Evolutionary conservation across 352 stramenopile genomes (phyloP).

Genomic region (Phytopythium aichiense): DNA sequence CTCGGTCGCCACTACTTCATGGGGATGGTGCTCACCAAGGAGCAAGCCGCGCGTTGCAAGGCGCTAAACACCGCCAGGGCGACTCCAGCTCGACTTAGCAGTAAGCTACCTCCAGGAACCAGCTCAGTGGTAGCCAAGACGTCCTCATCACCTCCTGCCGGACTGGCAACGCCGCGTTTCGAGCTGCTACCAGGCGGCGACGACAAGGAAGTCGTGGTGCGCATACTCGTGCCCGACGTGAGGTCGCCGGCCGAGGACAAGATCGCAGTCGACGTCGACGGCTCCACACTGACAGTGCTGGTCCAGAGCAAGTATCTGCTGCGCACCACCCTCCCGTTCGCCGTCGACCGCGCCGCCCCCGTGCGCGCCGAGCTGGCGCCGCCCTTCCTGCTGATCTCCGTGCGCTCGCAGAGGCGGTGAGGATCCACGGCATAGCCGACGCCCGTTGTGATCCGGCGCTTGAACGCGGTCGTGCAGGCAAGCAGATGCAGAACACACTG

Average conservation of each 20-base stretch:
- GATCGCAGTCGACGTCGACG: constrained; percentile 44
- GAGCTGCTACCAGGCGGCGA: constrained; percentile 26
- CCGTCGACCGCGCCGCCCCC: constrained; percentile 19
- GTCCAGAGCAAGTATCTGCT: constrained; percentile 53
- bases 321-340: constrained; percentile 43
- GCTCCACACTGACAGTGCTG: constrained; percentile 41
- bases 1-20: constrained; percentile 58
- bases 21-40: constrained; percentile 58
- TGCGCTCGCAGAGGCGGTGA: too few species aligned
- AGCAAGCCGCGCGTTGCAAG: constrained; percentile 56
- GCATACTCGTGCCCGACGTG: constrained; percentile 46
- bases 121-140: neutral
- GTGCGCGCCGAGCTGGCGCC: constrained; percentile 18
- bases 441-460: too few species aligned
- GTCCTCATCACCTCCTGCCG: neutral
- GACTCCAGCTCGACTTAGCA: neutral
- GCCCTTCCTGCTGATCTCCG: constrained; percentile 22
- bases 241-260: constrained; percentile 17
- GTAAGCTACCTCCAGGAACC: neutral
- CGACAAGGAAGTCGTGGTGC: constrained; percentile 31
- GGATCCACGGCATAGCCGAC: too few species aligned
- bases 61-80: constrained; percentile 14
- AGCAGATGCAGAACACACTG: too few species aligned
- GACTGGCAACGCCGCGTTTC: constrained; percentile 35
- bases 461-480: too few species aligned